A percentile compares a stretch with the other conserved stretches of the same genome.
Conservation (phyloP, 306 rosid genomes). For the Pterocarpus macrocarpus region DNA sequence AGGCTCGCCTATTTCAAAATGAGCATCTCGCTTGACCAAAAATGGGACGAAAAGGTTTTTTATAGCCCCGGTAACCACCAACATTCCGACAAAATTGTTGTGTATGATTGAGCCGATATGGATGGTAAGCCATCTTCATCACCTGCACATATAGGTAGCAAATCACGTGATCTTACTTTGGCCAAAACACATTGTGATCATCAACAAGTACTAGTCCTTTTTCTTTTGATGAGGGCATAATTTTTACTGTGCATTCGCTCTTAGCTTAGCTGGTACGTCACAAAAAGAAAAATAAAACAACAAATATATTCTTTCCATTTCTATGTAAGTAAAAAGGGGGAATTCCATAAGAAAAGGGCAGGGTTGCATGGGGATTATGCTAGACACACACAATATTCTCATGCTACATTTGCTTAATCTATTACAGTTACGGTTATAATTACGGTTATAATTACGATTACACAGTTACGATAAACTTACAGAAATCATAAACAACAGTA, state of each 20-base stretch:
- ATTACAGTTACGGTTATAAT: too few species aligned
- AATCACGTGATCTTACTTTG: conserved; percentile 61
- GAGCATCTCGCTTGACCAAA: conserved; percentile 40
- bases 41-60: conserved; percentile 54
- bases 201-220: conserved; percentile 8
- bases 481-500: too few species aligned
- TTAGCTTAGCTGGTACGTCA: background rate
- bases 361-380: background rate
- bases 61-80: conserved; percentile 61
- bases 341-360: background rate
- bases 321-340: background rate
- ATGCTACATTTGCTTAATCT: too few species aligned
- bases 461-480: too few species aligned
- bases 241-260: conserved; percentile 5
- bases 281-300: background rate
- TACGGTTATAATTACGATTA: too few species aligned
- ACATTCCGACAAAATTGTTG: conserved; percentile 67
- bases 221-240: background rate
- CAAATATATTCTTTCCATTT: background rate
- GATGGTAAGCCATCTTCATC: conserved; percentile 65
- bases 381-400: too few species aligned
- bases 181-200: background rate
- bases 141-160: conserved; percentile 43
- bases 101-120: conserved; percentile 45
- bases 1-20: conserved; percentile 17